Conservation (phyloP, 495 filamentous ascomycete genomes). For the Penicillium maclennaniae region DNA sequence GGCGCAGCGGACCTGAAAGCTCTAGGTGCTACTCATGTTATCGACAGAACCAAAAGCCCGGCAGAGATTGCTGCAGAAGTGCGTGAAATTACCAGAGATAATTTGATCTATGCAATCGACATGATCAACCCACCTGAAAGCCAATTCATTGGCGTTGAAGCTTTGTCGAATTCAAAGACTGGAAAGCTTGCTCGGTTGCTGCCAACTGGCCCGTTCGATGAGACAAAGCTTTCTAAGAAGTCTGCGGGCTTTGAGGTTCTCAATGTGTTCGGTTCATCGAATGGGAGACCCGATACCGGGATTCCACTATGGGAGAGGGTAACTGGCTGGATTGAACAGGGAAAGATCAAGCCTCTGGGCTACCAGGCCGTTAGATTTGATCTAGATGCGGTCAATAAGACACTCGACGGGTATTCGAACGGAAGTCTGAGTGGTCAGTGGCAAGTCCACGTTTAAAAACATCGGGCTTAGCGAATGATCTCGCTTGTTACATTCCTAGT, state of each 20-base stretch:
- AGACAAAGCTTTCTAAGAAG: constrained; percentile 17
- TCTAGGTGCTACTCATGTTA: constrained; percentile 30
- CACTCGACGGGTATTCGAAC: background rate
- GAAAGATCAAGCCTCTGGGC: constrained; percentile 15
- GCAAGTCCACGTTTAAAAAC: background rate
- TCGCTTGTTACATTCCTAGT: too few species aligned
- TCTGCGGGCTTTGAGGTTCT: constrained; percentile 18
- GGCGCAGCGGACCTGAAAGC: background rate
- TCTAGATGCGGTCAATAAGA: too few species aligned
- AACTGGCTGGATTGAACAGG: constrained; percentile 18
- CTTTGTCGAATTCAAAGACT: constrained; percentile 25
- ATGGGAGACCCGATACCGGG: constrained; percentile 7
- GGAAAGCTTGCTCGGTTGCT: constrained; percentile 25
- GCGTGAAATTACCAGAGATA: constrained; percentile 27
- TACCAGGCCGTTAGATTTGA: constrained; percentile 10
- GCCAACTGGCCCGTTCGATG: constrained; percentile 7
- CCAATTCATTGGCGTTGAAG: constrained; percentile 22
- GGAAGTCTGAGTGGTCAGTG: background rate
- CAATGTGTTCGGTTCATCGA: background rate
- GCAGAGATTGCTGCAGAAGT: constrained; percentile 23
- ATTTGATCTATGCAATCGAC: constrained; percentile 30
- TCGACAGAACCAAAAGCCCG: constrained; percentile 20
- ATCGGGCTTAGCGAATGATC: too few species aligned
- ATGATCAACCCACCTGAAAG: constrained; percentile 15
- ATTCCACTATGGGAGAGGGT: constrained; percentile 9